A percentile compares a stretch with the other conserved stretches of the same genome.
phyloP scores from a whole-genome alignment of 2,329 filamentous ascomycete genomes.

The Dactylellina haptotyla region DNA sequence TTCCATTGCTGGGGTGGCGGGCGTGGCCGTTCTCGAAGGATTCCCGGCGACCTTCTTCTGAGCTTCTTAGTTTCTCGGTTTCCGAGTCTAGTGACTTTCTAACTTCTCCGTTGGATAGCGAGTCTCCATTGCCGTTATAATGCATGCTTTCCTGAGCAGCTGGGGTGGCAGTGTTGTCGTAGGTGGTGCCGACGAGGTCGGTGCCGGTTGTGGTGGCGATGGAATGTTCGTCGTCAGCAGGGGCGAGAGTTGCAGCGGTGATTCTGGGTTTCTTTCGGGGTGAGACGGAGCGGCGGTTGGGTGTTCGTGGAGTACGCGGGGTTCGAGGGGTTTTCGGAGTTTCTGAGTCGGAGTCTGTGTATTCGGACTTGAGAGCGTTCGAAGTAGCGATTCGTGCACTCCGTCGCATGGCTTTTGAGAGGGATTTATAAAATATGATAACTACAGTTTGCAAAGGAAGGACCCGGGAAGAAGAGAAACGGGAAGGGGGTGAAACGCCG shows the following conservation, averaged over 20 bases:
- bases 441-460: neutral
- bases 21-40: conserved; percentile 16
- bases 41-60: conserved; percentile 47
- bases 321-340: conserved; percentile 19
- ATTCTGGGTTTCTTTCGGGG: conserved; percentile 35
- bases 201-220: conserved; percentile 35
- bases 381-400: conserved; percentile 49
- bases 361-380: conserved; percentile 37
- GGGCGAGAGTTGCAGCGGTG: neutral
- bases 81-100: conserved; percentile 38
- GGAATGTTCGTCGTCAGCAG: conserved; percentile 3
- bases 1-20: conserved; percentile 44
- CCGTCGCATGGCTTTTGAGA: conserved; percentile 45
- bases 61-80: conserved; percentile 47
- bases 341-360: conserved; percentile 49
- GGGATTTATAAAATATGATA: neutral
- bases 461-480: conserved; percentile 1
- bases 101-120: conserved; percentile 28
- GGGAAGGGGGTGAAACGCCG: neutral
- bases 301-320: conserved; percentile 25
- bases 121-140: conserved; percentile 22
- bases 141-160: conserved; percentile 17
- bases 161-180: neutral
- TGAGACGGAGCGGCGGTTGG: conserved; percentile 32
- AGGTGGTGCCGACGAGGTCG: conserved; percentile 11